Evolutionary conservation across 2,329 filamentous ascomycete genomes (phyloP), one percentile per base, ranked within the genome.

Genomic region (Thielaviopsis populi): DNA sequence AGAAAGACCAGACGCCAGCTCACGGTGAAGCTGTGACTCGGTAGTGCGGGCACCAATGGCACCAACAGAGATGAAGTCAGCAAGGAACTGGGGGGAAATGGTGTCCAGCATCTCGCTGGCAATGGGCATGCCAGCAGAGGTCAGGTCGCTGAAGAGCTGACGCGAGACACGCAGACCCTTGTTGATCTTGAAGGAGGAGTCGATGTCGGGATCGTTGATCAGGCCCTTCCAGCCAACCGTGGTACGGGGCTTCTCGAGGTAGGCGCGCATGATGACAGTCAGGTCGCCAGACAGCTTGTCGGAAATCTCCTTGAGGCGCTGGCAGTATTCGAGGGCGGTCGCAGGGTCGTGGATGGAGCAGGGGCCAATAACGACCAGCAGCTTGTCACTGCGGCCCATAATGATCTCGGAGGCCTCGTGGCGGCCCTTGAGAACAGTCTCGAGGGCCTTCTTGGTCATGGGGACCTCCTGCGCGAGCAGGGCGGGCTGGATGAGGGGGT

Each of bases 171-270:
- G 85, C 64, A 99, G 82, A 62, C 94, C 94, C 81, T 97, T 97
- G 84, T 99, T 99, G 80, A 99, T 99, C 78, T 96, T 84, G 86
- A 88, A 99, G 72, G 87, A 94, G 74, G 94, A 87, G 75, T 99
- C 90, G 74, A 99, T 96, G 71, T 97, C 91, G 1, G 94, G 94
- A 75, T 99, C 94, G 77, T 99, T 99, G 81, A 99, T 96, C 74
- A 99, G 81, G 62, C 94, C 94, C 79, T 99, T 99, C 94, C 94
- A 99, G 73, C 94, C 94, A 60, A 99, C 91, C 0, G 94, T 99
- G 60, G 94, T 99, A 67, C 94, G 87, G 50, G 94, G 94, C 82
- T 99, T 99, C 81, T 99, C 94, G 61, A 99, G 87, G 82, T 99
- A 99, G 72, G 91, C 91, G 70, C 94, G 89, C 94, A 99, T 99